Percentiles rank a stretch among this genome's conserved stretches.
Conservation (phyloP, 1,139 yeast genomes). For the Geotrichum reessii region DNA sequence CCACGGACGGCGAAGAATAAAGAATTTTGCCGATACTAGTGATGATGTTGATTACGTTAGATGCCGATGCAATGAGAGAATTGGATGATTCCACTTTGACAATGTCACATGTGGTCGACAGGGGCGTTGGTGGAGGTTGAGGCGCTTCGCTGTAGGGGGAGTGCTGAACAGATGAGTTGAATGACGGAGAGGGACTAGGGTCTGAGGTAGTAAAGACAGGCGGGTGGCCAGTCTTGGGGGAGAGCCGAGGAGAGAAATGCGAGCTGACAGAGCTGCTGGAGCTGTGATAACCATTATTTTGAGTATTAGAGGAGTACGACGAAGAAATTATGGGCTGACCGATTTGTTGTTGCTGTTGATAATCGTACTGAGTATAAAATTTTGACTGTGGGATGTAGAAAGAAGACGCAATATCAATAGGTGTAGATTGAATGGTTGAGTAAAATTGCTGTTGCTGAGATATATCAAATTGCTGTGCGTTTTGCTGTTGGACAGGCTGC, state of each 20-base stretch:
- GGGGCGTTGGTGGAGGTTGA: conserved; percentile 12
- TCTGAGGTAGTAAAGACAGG: background rate
- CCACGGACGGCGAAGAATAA: conserved; percentile 9
- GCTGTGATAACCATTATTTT: conserved; percentile 3
- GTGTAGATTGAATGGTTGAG: background rate
- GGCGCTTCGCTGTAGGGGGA: conserved; percentile 1
- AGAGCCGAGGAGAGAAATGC: conserved; percentile 10
- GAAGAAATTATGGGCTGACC: background rate
- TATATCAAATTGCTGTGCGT: background rate
- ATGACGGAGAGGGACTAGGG: conserved; percentile 8
- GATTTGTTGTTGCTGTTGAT: background rate
- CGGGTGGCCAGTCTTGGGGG: conserved; percentile 10
- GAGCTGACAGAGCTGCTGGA: conserved; percentile 10
- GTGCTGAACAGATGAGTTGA: background rate
- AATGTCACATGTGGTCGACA: conserved; percentile 2
- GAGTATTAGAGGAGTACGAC: background rate
- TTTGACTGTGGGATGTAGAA: background rate
- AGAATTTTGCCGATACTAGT: conserved; percentile 9
- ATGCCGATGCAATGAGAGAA: background rate
- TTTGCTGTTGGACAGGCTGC: conserved; percentile 6
- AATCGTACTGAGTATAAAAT: background rate
- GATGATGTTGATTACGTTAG: background rate
- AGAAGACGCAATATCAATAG: background rate
- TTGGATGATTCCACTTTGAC: background rate
- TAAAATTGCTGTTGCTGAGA: background rate